Base-by-base conservation (phyloP, 306 rosid genomes). In the Prunus fruticosa region DNA sequence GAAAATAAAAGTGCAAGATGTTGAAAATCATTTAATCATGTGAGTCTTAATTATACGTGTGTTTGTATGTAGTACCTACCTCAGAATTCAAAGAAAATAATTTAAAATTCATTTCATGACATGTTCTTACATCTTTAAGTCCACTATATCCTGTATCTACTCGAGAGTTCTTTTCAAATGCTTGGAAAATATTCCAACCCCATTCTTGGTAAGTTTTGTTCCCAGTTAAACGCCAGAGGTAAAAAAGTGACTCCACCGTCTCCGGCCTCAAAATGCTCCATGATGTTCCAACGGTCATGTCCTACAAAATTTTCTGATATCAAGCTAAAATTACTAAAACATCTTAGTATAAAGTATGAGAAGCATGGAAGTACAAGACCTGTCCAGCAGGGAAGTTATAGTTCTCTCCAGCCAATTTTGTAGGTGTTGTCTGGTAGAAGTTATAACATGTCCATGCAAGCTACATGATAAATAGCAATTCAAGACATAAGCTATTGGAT, bases 391-490 rank as follows among this genome's bases (percentile, higher is more conserved):
- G 79, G 80, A 90, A 90, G 76, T 82, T 79, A 73, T 90, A 90
- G 76, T 90, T 90, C 76, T 90, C 96, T 74, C 90, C 96, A 15
- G 96, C 92, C 87, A 90, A 83, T 86, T 88, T 90, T 38, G 92
- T 86, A 52, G 92, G 88, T 23, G 92, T 90, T 75, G 88, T 88
- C 80, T 88, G 90, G 72, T 90, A 90, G 87, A 90, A 90, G 80
- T 90, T 90, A 75, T 90, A 90, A 78, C 96, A 90, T 56, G 96
- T 90, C 96, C 96, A 90, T 67, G 96, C 96, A 81, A 90, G 90
- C 96, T 90, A 23, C 73, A 76, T 51, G 28, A 52, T 3, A 64
- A 28, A 49, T n/a, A 64, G 32, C 19, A n/a, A 22, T 72, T 20
- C 51, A 49, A 28, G 62, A 50, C 11, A 28, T 51, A 30, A 49